Conservation (phyloP, 176 grass and related monocot species). For the Neostapfia colusana region DNA sequence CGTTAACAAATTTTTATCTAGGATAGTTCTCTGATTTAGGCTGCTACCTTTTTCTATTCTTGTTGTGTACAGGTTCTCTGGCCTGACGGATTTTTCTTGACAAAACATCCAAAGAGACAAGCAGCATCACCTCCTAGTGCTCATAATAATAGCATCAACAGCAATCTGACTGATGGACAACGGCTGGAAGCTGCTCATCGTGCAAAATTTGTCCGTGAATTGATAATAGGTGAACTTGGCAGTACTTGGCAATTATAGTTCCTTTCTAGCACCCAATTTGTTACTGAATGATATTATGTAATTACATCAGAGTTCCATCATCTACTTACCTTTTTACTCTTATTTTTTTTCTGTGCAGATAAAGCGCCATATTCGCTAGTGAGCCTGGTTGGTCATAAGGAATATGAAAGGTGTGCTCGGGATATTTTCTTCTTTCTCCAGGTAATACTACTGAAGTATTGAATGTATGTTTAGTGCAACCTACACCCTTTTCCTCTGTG, state of each 20-base stretch:
- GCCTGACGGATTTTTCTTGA: conserved; percentile 97
- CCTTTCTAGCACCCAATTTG: neutral
- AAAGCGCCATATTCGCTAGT: conserved; percentile 83
- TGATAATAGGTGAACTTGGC: conserved; percentile 78
- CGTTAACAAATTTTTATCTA: neutral
- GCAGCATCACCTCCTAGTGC: conserved; percentile 35
- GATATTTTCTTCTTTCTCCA: conserved; percentile 99
- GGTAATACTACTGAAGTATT: conserved; percentile 49
- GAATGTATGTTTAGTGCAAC: conserved; percentile 4
- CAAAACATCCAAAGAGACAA: conserved; percentile 95
- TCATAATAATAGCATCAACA: conserved; percentile 53
- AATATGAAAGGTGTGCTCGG: conserved; percentile 88
- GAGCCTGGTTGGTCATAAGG: conserved; percentile 88
- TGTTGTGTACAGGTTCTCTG: conserved; percentile 73
- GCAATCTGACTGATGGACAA: conserved; percentile 63
- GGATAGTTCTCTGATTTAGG: conserved; percentile 7
- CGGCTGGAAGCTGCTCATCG: conserved; percentile 69
- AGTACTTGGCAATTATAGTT: neutral
- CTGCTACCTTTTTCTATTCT: conserved; percentile 30
- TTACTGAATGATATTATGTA: conserved; percentile 4
- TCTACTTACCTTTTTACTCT: neutral
- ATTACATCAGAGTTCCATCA: neutral
- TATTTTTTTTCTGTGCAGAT: conserved; percentile 45
- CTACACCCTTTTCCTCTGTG: neutral
- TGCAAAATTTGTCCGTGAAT: conserved; percentile 84